Percentiles rank a stretch among this genome's conserved stretches.
phyloP scores from a whole-genome alignment of 305 asterid species.

The Andrographis paniculata region DNA sequence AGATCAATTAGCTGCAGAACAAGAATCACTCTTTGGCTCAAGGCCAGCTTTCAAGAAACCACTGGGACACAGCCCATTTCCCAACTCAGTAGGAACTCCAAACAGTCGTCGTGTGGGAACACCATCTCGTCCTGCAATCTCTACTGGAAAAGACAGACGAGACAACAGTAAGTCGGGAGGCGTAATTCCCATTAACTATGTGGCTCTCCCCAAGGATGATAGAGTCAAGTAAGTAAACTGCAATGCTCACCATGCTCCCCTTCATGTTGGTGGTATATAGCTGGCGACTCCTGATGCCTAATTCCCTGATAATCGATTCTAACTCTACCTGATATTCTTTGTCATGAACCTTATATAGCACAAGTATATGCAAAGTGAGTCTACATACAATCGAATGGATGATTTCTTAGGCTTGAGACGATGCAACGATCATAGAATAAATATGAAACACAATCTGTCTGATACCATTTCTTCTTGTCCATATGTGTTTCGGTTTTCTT shows the following conservation, averaged over 20 bases:
- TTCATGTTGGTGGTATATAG: slow-evolving; percentile 9
- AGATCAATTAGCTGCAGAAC: slow-evolving; percentile 62
- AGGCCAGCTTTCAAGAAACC: slow-evolving; percentile 47
- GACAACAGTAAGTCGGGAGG: slow-evolving; percentile 37
- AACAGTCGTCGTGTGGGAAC: slow-evolving; percentile 41
- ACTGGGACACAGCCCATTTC: slow-evolving; percentile 38
- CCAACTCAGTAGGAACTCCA: slow-evolving; percentile 49
- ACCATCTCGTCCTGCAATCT: slow-evolving; percentile 32
- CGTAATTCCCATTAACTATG: slow-evolving; percentile 57
- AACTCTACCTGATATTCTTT: slow-evolving; percentile 7
- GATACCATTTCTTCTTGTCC: too few species aligned
- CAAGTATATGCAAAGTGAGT: slow-evolving; percentile 26
- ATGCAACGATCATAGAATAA: too few species aligned
- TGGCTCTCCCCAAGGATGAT: slow-evolving; percentile 61
- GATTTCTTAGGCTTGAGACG: too few species aligned
- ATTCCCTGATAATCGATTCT: too few species aligned
- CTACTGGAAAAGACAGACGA: slow-evolving; percentile 47
- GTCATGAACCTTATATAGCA: too few species aligned
- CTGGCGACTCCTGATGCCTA: too few species aligned
- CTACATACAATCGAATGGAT: too few species aligned
- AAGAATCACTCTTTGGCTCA: slow-evolving; percentile 59
- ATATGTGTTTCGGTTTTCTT: too few species aligned
- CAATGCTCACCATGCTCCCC: too few species aligned
- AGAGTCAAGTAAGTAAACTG: slow-evolving; percentile 6
- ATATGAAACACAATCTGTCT: too few species aligned